Base-by-base conservation (phyloP, 2,329 filamentous ascomycete species). In the Orbilia blumenaviensis region DNA sequence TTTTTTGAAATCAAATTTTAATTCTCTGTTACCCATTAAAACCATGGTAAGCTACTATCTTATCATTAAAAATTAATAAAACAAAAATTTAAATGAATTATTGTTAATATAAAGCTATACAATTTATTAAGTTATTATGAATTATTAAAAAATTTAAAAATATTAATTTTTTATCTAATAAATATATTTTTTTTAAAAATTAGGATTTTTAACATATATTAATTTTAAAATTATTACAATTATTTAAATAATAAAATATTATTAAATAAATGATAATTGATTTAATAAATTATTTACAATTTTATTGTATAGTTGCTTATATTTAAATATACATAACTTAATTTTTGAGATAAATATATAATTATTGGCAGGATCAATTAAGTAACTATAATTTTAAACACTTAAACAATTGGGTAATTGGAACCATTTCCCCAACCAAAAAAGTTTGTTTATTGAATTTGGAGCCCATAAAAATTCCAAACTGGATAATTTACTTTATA, bases 101-200 rank as follows among this genome's bases (percentile, higher is more conserved):
- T 83, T 81, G 80, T 81, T 80, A 78, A 80, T 81, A 78, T 80
- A 83, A 83, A 80, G 80, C 80, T 80, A 82, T 83, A 80, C 81
- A 80, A 83, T 83, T 83, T 79, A 81, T 81, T 79, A 79, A 82
- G 81, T 83, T 82, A 82, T 82, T 78, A 82, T 82, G 79, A 82
- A 81, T 82, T 80, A 82, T 80, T 79, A 81, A 63, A 56, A 41
- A 67, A 52, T 79, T 80, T 79, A 81, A 83, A 79, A 80, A 81
- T 78, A 82, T 84, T 84, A 80, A 80, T 83, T 84, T 84, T 84
- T 84, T 83, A 84, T 84, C 81, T 84, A 84, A 84, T 84, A 84
- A 84, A 84, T 83, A 84, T 80, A 83, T 80, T 81, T 79, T 80
- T 84, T 81, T 80, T 78, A 79, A 84, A 82, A 14, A 14, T 46